phyloP scores from a whole-genome alignment of 352 stramenopile genomes.

The Globisporangium nunn region DNA sequence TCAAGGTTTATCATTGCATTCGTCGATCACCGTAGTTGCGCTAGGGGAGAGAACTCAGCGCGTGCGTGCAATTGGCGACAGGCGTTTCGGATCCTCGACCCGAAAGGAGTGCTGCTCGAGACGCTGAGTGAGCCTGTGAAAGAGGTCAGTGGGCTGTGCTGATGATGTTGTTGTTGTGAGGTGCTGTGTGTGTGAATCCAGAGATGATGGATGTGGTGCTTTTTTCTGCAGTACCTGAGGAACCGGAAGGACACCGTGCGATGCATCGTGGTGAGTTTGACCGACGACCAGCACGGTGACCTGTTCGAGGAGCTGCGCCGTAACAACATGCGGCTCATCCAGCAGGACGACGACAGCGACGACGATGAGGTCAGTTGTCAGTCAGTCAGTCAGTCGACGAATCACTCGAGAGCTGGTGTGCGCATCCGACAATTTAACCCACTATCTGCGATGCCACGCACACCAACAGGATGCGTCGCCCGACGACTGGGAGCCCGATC shows the following conservation, averaged over 20 bases:
- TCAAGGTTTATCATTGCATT: constrained; percentile 70
- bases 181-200: not conserved
- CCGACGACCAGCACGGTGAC: constrained; percentile 87
- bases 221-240: constrained; percentile 78
- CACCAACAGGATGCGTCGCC: constrained; percentile 48
- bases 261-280: constrained; percentile 94
- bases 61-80: constrained; percentile 9
- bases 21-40: not conserved
- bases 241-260: constrained; percentile 94
- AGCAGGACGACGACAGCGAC: constrained; percentile 91
- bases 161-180: not conserved
- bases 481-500: constrained; percentile 90
- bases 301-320: constrained; percentile 94
- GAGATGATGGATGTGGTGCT: not conserved
- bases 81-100: constrained; percentile 91
- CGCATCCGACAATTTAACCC: not conserved
- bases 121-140: constrained; percentile 54
- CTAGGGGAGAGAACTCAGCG: not conserved
- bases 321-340: constrained; percentile 88
- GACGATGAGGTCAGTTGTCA: constrained; percentile 77
- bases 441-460: not conserved
- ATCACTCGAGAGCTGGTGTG: not conserved
- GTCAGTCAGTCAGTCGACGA: not conserved
- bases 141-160: constrained; percentile 29
- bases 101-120: constrained; percentile 89